These are phyloP conservation scores for Curvularia spicifera DNA, from an alignment of 2,329 filamentous ascomycete genomes.

Conservation along the genomic window DNA sequence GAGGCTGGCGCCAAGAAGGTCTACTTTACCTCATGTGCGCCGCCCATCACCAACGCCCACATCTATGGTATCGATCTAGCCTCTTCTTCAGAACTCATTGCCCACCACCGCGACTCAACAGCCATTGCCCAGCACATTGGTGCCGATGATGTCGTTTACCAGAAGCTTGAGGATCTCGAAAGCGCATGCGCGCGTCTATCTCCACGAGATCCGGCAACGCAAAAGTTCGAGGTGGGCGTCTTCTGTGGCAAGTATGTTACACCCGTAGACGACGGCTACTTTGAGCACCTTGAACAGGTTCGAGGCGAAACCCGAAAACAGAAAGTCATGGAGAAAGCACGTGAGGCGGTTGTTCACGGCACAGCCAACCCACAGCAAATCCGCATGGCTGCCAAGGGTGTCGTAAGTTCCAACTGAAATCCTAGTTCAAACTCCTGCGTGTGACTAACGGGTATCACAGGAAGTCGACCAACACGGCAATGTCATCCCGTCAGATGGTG, in stretches of 20 bases:
- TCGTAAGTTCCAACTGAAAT: constrained; percentile 42
- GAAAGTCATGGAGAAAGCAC: constrained; percentile 69
- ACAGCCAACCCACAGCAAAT: constrained; percentile 66
- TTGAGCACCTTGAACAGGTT: constrained; percentile 76
- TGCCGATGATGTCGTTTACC: constrained; percentile 78
- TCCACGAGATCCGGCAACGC: constrained; percentile 61
- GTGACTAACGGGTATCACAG: constrained; percentile 26
- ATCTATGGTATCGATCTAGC: constrained; percentile 69
- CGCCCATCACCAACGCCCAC: constrained; percentile 76
- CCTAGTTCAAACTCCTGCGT: not conserved
- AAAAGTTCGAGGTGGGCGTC: constrained; percentile 86
- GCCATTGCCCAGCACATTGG: constrained; percentile 72
- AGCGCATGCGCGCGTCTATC: constrained; percentile 76
- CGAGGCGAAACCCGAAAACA: constrained; percentile 73
- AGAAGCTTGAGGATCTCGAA: constrained; percentile 79
- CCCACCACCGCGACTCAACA: constrained; percentile 67
- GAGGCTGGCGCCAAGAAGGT: constrained; percentile 84
- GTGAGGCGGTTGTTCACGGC: constrained; percentile 69
- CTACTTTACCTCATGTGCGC: constrained; percentile 81
- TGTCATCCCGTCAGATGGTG: constrained; percentile 59
- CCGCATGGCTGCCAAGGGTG: constrained; percentile 67
- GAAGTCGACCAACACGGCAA: constrained; percentile 63
- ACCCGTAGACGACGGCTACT: constrained; percentile 78
- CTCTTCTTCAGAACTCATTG: constrained; percentile 72
- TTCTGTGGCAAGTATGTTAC: constrained; percentile 91